These are phyloP conservation scores for Sarcodon sp. DNA, from an alignment of 768 basidiomycete genomes.

Conservation along the genomic window DNA sequence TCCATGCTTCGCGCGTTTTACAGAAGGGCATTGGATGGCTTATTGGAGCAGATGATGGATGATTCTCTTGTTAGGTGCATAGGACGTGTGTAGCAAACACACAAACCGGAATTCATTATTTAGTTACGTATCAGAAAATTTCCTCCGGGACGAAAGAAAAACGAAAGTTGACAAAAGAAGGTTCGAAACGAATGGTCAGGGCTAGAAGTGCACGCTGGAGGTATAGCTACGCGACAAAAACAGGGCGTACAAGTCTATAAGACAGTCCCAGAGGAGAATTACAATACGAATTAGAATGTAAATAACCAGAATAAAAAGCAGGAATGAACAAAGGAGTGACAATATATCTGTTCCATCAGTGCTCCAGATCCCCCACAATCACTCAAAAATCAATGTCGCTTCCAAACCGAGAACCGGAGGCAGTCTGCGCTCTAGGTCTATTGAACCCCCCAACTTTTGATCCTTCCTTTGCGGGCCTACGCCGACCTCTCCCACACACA, in stretches of 20 bases:
- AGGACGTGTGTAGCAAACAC: conserved; percentile 7
- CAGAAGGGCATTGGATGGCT: conserved; percentile 95
- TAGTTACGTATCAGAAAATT: conserved; percentile 6
- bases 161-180: not conserved
- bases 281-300: not conserved
- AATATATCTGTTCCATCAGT: not conserved
- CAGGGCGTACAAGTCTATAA: not conserved
- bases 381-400: conserved; percentile 14
- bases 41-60: conserved; percentile 67
- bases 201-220: not conserved
- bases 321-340: conserved; percentile 8
- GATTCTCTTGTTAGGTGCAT: not conserved
- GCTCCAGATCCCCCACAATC: conserved; percentile 16
- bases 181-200: not conserved
- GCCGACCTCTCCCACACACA: conserved; percentile 41
- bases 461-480: conserved; percentile 7
- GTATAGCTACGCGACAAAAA: not conserved
- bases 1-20: conserved; percentile 67
- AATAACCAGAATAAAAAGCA: conserved; percentile 6
- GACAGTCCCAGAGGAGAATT: not conserved
- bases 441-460: conserved; percentile 31
- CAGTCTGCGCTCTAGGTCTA: conserved; percentile 57
- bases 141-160: not conserved
- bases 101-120: conserved; percentile 8
- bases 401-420: conserved; percentile 48